Conservation (phyloP, 805 yeast species). For the Nakazawaea molendinolei region DNA sequence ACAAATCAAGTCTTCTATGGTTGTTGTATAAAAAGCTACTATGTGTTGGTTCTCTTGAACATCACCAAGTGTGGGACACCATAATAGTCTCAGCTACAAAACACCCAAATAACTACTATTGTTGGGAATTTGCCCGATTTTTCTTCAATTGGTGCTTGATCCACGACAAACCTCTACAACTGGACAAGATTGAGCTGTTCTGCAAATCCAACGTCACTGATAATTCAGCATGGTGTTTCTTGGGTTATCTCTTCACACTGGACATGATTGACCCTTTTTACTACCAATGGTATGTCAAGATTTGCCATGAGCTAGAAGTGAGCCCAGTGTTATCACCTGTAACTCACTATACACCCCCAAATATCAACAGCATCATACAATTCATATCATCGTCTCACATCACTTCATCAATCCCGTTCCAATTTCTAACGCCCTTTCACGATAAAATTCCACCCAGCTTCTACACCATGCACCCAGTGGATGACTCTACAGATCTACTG, state of each 20-base stretch:
- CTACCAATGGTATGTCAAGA: not conserved
- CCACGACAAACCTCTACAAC: no score
- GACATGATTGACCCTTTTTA: not conserved
- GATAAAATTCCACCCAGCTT: not conserved
- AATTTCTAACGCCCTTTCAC: not conserved
- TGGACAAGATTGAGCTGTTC: no score
- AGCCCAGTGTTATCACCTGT: no score
- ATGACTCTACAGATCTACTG: not conserved
- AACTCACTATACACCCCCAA: no score
- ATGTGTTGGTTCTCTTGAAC: no score
- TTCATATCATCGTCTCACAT: not conserved
- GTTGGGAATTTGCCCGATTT: slow-evolving; percentile 34
- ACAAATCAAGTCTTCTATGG: slow-evolving; percentile 10
- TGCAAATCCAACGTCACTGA: not conserved
- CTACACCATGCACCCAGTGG: no score
- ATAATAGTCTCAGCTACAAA: slow-evolving; percentile 28
- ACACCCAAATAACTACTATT: slow-evolving; percentile 44
- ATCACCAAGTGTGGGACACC: slow-evolving; percentile 7
- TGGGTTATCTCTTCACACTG: not conserved
- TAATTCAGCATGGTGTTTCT: slow-evolving; percentile 1
- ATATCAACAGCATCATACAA: not conserved
- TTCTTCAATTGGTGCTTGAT: slow-evolving; percentile 16
- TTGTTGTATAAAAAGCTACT: not conserved
- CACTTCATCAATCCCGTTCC: not conserved
- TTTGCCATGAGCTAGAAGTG: not conserved